Evolutionary conservation across 257 asterid genomes (phyloP).

Genomic region (Marsdenia floribunda): DNA sequence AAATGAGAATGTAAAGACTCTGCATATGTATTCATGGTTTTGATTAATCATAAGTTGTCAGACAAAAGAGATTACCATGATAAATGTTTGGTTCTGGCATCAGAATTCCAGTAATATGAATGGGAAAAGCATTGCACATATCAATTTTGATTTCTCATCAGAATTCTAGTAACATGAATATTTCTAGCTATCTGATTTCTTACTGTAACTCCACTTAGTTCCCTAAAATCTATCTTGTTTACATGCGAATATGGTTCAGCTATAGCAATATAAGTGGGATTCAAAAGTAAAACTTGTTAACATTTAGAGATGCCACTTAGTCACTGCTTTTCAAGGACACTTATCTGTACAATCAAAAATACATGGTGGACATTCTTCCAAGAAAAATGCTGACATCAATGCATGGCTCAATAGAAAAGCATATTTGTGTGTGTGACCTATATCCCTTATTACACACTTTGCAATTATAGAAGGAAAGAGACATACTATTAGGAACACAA

Average conservation of each 20-base stretch:
- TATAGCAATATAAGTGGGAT: neutral
- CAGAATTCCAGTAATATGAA: neutral
- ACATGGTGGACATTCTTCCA: conserved; percentile 1
- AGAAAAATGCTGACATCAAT: neutral
- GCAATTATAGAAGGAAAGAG: neutral
- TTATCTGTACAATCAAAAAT: neutral
- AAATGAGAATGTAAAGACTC: neutral
- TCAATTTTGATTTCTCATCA: neutral
- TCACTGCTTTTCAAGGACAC: neutral
- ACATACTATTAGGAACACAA: conserved; percentile 10
- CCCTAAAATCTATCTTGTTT: neutral
- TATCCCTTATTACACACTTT: neutral
- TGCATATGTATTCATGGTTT: neutral
- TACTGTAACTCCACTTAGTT: neutral
- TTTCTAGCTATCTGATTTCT: neutral
- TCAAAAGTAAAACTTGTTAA: neutral
- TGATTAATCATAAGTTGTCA: neutral
- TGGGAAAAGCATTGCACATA: neutral
- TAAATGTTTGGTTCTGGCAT: neutral
- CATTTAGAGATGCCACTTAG: neutral
- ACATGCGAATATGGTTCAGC: neutral
- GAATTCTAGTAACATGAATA: neutral
- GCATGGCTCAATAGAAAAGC: neutral
- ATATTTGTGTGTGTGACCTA: neutral
- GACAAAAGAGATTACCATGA: neutral